Evolutionary conservation across 2,329 filamentous ascomycete species (phyloP), one percentile per base, ranked within the genome.

Genomic region (Calonectria montana): DNA sequence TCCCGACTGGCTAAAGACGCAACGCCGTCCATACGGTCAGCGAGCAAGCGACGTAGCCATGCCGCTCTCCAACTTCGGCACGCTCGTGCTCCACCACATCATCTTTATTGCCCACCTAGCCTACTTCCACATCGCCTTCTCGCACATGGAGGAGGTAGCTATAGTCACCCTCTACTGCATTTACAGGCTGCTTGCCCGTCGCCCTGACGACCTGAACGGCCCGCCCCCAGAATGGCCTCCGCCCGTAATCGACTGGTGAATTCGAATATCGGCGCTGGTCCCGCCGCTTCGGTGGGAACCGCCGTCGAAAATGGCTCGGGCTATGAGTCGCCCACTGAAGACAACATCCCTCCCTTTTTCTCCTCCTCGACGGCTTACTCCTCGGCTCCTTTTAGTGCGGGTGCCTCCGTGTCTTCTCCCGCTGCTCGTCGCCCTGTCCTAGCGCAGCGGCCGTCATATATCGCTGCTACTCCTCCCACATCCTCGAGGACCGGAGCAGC

Each of bases 31-130:
- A 21, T 8, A 21, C 39, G 50, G 31, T 12, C 43, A 43, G 12
- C 43, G 35, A 59, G n/a, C 50, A 16, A 48, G 37, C 43, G 53
- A 63, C 64, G 61, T 31, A 50, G 41, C 62, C 73, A 90, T 90
- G 88, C 85, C 88, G 78, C 82, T 90, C 70, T 83, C 84, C 77
- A 86, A 89, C 81, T 79, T 90, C 29, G 88, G 88, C 61, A 86
- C 87, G n/a, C 81, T 88, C 39, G 79, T 89, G 73, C 82, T 89
- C 63, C 83, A 88, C 75, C 83, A 88, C 74, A 82, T 89, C 65
- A 86, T 89, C 76, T 90, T 90, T 78, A 81, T 90, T 74, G 87
- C 86, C 47, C 88, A 88, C 64, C 82, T 90, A 67, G 84, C 88
- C 72, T 88, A 89, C 79, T 87, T 89, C 77, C 85, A 85, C 77